Evolutionary conservation across 2,329 filamentous ascomycete species (phyloP).

Genomic region (Cytospora mali): DNA sequence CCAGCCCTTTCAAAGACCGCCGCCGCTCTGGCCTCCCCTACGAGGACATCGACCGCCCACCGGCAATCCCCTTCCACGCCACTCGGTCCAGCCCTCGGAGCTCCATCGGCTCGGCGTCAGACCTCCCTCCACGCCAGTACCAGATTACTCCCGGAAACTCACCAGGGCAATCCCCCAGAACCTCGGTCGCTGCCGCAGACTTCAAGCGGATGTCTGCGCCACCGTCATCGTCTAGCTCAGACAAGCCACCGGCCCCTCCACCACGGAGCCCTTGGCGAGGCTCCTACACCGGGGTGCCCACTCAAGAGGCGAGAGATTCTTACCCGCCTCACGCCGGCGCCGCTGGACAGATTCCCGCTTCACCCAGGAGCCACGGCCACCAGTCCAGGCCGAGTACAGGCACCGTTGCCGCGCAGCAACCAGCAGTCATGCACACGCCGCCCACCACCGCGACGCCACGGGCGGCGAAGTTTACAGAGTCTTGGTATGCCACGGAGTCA

Average conservation of each 20-base stretch:
- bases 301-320: constrained; percentile 29
- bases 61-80: constrained; percentile 76
- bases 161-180: constrained; percentile 41
- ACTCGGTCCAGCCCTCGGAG: constrained; percentile 61
- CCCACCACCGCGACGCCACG: constrained; percentile 41
- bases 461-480: constrained; percentile 53
- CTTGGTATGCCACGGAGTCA: constrained; percentile 58
- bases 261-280: constrained; percentile 39
- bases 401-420: constrained; percentile 31
- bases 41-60: constrained; percentile 50
- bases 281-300: constrained; percentile 51
- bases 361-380: constrained; percentile 36
- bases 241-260: constrained; percentile 7
- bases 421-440: constrained; percentile 21
- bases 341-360: constrained; percentile 26
- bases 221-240: constrained; percentile 26
- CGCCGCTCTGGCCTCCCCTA: constrained; percentile 48
- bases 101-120: constrained; percentile 55
- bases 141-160: constrained; percentile 48
- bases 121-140: constrained; percentile 60
- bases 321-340: constrained; percentile 31
- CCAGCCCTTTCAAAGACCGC: constrained; percentile 46
- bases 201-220: constrained; percentile 51
- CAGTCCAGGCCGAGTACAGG: constrained; percentile 35
- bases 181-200: constrained; percentile 45